Base-by-base conservation (phyloP, 805 yeast species). In the Brettanomyces sp. region DNA sequence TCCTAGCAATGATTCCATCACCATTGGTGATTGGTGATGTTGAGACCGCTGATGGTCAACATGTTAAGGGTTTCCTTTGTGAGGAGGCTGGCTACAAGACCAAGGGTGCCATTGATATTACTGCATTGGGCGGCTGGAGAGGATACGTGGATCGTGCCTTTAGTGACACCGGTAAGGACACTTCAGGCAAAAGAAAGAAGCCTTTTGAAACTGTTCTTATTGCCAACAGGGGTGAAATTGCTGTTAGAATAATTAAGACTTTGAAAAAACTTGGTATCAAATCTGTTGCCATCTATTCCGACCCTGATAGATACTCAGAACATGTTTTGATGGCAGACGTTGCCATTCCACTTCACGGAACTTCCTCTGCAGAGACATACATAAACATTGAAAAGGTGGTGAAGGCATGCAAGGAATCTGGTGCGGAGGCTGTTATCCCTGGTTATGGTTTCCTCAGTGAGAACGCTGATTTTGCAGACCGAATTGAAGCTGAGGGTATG, bases 141-240 rank as follows among this genome's bases (percentile, higher is more conserved):
- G 67, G 72, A 2, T 87, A 85, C 67, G 68, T 76, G 42, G 58
- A 52, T 43, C 54, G 51, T 40, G 44, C 42, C 46, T 18, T 22
- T 21, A 14, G 39, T 14, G 52, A 45, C 48, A 57, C 67, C 35
- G 53, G 53, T 22, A 56, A 56, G 21, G 11, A 28, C 11, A 9
- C 32, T 28, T 28, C 32, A 7, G 9, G 39, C 1, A 57, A 58
- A 36, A 49, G 54, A 14, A 67, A 66, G 47, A 78, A 76, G 56
- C 93, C 95, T 1, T 88, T 89, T 66, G 72, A 80, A 21, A 76
- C 83, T 9, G 96, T 91, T n/a, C 73, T 91, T 46, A 93, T 91
- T 45, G 98, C 98, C 37, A 91, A 91, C 70, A 79, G 99, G 68
- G 98, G 98, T 63, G 99, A 91, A 67, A 91, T 91, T 57, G 97